Evolutionary conservation across 2,329 filamentous ascomycete genomes (phyloP), one percentile per base, ranked within the genome.

Genomic region (Aspergillus sp.): DNA sequence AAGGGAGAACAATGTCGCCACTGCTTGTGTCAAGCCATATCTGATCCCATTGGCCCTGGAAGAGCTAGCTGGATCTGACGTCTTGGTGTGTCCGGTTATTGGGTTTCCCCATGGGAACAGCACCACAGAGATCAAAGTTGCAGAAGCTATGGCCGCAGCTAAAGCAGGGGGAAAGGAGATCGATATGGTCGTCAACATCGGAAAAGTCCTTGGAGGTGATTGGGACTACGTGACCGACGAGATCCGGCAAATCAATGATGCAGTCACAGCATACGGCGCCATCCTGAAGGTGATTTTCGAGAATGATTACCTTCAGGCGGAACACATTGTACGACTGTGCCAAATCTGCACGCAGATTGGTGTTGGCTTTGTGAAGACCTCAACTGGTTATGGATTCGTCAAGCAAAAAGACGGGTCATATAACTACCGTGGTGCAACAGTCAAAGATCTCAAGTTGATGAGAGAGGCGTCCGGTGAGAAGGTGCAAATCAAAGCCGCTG

Each of bases 221-320:
- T 85, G 82, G 81, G 73, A 72, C 6, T 85, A 83, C 55, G 80
- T 85, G 11, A 59, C 65, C 0, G 63, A 74, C 5, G 82, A 85
- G 60, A 80, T 85, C 45, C 61, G 66, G 1, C 60, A 64, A 26
- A 67, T 85, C 55, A 83, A 84, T 56, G 61, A 73, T 0, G 73
- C 71, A 0, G 80, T 83, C 3, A 60, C 63, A 1, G 60, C 64
- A n/a, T 51, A 69, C 6, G 76, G 75, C 0, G 79, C 75, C 0
- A 69, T 75, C 0, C 70, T 85, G 6, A 85, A 85, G 60, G 81
- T 85, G 47, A 85, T 85, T 45, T 84, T 85, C 50, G 82, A 85
- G 59, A 85, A 82, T 57, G 81, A 83, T 60, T 85, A 78, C 55
- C 73, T 85, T 0, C 24, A 70, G 1, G 69, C 79, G 0, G 60